Evolutionary conservation across 116 monocot species (phyloP).

Genomic region (Phalaenopsis hybrid): DNA sequence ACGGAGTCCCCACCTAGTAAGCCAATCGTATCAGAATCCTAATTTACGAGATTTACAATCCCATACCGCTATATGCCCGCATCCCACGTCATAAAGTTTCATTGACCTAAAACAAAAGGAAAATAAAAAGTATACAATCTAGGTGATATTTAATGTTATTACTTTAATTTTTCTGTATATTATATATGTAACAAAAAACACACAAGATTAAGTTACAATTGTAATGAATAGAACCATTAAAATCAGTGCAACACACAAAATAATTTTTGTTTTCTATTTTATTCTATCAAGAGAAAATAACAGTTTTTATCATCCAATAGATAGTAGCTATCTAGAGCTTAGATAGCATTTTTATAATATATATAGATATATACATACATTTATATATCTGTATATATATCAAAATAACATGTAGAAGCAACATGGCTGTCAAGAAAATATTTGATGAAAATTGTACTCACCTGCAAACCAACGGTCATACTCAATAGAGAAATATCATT

Average conservation of each 20-base stretch:
- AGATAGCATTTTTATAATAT: no score
- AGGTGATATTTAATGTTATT: neutral
- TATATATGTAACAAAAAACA: neutral
- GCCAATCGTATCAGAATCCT: no score
- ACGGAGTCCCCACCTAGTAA: no score
- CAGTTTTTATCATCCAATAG: neutral
- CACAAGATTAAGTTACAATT: neutral
- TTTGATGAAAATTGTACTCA: constrained; percentile 25
- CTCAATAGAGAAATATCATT: constrained; percentile 88
- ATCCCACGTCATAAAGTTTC: neutral
- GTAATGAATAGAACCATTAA: neutral
- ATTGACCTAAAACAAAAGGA: neutral
- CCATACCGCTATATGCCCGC: no score
- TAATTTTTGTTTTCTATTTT: neutral
- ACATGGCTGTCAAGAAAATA: neutral
- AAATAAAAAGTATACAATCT: neutral
- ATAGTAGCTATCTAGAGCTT: neutral
- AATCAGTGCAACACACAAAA: neutral
- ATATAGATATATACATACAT: no score
- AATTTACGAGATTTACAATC: no score
- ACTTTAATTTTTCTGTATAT: neutral
- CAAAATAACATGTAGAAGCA: neutral
- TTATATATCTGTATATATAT: no score
- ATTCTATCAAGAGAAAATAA: neutral
- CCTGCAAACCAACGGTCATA: constrained; percentile 98